These are phyloP conservation scores for Apiospora sp. DNA, from an alignment of 2,329 filamentous ascomycete genomes.

Conservation along the genomic window DNA sequence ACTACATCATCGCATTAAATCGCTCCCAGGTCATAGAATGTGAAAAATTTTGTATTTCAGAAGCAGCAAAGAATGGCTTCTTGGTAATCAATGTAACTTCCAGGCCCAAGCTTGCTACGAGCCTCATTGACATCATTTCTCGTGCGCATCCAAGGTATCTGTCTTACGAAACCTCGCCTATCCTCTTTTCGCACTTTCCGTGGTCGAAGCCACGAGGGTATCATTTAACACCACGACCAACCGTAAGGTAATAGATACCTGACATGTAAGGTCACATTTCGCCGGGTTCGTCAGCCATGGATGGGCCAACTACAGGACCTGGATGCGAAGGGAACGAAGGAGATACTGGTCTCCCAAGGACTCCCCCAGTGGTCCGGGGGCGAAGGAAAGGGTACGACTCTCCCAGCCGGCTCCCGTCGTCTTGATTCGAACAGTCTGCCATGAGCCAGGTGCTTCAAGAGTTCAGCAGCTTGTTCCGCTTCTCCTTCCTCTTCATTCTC, in stretches of 20 bases:
- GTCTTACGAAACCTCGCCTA: neutral
- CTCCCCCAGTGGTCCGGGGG: neutral
- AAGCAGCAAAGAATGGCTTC: neutral
- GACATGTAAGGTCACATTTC: neutral
- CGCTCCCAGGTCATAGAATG: neutral
- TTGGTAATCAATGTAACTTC: neutral
- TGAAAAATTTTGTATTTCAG: neutral
- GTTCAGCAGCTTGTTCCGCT: slow-evolving; percentile 87
- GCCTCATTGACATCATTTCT: slow-evolving; percentile 3
- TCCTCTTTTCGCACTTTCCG: neutral
- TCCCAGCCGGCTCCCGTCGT: neutral
- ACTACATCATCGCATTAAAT: neutral
- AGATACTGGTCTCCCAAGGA: neutral
- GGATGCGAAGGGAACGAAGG: neutral
- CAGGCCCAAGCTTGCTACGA: neutral
- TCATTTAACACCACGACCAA: slow-evolving; percentile 7
- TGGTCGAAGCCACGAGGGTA: slow-evolving; percentile 18
- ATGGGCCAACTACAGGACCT: neutral
- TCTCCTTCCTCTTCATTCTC: slow-evolving; percentile 91
- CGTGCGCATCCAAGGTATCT: neutral
- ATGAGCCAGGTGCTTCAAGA: slow-evolving; percentile 54
- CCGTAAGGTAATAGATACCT: slow-evolving; percentile 10
- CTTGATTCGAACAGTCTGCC: neutral
- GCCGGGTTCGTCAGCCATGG: neutral
- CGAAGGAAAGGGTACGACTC: neutral